These are phyloP conservation scores for Astrocystis sublimbata DNA, from an alignment of 495 filamentous ascomycete species.

Conservation along the genomic window DNA sequence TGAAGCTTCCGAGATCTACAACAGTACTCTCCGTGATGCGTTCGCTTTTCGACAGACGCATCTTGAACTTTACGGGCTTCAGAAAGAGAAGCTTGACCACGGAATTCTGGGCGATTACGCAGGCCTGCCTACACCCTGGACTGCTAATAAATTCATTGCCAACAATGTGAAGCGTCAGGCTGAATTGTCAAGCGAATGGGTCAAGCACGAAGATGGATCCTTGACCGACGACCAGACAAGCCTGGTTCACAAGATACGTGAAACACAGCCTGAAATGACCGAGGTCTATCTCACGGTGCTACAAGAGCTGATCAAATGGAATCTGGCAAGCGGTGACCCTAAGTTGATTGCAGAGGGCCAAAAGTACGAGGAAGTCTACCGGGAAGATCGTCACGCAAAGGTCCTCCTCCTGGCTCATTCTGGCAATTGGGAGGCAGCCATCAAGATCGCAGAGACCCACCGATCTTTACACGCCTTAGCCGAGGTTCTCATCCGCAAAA, in stretches of 20 bases:
- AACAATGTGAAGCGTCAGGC: slow-evolving; percentile 56
- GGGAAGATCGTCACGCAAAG: slow-evolving; percentile 43
- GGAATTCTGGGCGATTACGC: slow-evolving; percentile 67
- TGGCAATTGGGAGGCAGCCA: slow-evolving; percentile 64
- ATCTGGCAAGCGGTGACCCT: slow-evolving; percentile 37
- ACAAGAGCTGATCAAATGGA: slow-evolving; percentile 43
- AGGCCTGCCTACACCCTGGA: slow-evolving; percentile 78
- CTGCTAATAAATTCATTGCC: slow-evolving; percentile 62
- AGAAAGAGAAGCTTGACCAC: slow-evolving; percentile 59
- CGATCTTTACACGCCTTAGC: slow-evolving; percentile 69
- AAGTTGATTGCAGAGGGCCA: slow-evolving; percentile 37
- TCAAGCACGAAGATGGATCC: slow-evolving; percentile 33
- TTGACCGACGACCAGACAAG: slow-evolving; percentile 17
- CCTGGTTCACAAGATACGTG: slow-evolving; percentile 38
- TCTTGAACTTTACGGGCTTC: slow-evolving; percentile 68
- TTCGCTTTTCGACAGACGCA: slow-evolving; percentile 71
- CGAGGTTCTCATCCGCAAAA: slow-evolving; percentile 52
- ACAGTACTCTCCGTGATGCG: slow-evolving; percentile 68
- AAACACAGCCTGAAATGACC: slow-evolving; percentile 44
- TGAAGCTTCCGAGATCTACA: slow-evolving; percentile 79
- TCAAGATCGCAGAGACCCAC: slow-evolving; percentile 73
- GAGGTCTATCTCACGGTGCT: slow-evolving; percentile 48
- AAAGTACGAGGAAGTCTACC: slow-evolving; percentile 37
- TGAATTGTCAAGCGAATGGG: slow-evolving; percentile 45
- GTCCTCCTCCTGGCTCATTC: slow-evolving; percentile 62